Base-by-base conservation (phyloP, 129 eudicot species). In the Oenanthe sinensis region DNA sequence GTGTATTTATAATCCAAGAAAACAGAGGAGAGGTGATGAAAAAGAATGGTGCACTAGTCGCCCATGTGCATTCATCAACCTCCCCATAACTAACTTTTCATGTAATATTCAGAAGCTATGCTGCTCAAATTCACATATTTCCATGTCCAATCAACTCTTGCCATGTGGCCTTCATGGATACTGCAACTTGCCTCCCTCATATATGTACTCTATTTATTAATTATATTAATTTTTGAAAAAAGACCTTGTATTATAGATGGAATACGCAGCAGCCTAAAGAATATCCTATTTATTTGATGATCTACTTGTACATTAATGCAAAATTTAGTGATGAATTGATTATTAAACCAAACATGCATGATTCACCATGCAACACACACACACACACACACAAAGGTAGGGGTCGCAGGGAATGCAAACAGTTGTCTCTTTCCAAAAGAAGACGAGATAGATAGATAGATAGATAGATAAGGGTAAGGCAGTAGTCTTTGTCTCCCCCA, bases 381-480 rank as follows among this genome's bases (percentile, higher is more conserved):
- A 12, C 52, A 13, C 13, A 14, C 19, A 48, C 36, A 11, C 20
- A 30, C 0, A 28, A 5, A 8, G 6, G 42, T 2, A 20, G 36
- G 36, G 36, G 36, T 33, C 36, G 36, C 36, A 33, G 39, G 4
- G 43, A 30, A 13, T 28, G 67, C 26, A n/a, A 22, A n/a, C 5
- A 60, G 5, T n/a, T 13, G 43, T 30, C 43, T 3, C 68, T 67
- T 37, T 70, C 46, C 44, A 42, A 54, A 77, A 58, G 22, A 22
- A 24, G 52, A 75, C 19, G 6, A 49, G 79, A 83, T 83, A 83
- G 63, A 50, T 78, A 78, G 82, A 83, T 83, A n/a, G n/a, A n/a
- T n/a, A n/a, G n/a, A n/a, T n/a, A n/a, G n/a, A n/a, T n/a, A n/a
- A n/a, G n/a, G n/a, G n/a, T n/a, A 78, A 78, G 85, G 85, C 24